phyloP scores from a whole-genome alignment of 2,329 filamentous ascomycete genomes.

The Ophiostoma ulmi region DNA sequence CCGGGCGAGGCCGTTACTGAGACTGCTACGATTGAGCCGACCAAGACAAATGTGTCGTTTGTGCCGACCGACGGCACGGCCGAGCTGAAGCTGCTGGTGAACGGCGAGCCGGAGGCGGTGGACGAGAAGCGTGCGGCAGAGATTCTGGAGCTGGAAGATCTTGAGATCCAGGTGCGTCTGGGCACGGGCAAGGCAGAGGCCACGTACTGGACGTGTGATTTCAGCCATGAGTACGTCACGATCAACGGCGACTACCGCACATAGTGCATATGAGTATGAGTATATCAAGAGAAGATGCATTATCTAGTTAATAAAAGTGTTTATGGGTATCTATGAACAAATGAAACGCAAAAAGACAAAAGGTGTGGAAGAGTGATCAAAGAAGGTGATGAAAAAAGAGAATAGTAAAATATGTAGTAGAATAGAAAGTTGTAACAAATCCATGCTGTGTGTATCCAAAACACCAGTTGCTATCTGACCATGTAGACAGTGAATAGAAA shows the following conservation, averaged over 20 bases:
- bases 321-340: conserved; percentile 3
- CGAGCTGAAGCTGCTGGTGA: conserved; percentile 70
- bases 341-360: background rate
- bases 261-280: conserved; percentile 28
- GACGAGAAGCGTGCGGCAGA: conserved; percentile 71
- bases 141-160: conserved; percentile 70
- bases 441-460: background rate
- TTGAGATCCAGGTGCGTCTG: conserved; percentile 71
- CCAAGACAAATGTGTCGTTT: conserved; percentile 72
- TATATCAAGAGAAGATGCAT: background rate
- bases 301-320: background rate
- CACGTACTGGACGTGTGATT: conserved; percentile 80
- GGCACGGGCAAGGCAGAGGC: conserved; percentile 65
- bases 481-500: background rate
- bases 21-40: conserved; percentile 53
- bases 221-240: conserved; percentile 69
- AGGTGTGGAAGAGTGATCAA: background rate
- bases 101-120: conserved; percentile 74
- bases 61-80: conserved; percentile 69
- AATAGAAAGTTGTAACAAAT: background rate
- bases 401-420: background rate
- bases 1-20: conserved; percentile 55
- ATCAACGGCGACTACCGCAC: conserved; percentile 19
- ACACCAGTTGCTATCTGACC: conserved; percentile 1
- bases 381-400: background rate